These are phyloP conservation scores for Paraconiothyrium sp. DNA, from an alignment of 2,329 filamentous ascomycete genomes.

Conservation along the genomic window DNA sequence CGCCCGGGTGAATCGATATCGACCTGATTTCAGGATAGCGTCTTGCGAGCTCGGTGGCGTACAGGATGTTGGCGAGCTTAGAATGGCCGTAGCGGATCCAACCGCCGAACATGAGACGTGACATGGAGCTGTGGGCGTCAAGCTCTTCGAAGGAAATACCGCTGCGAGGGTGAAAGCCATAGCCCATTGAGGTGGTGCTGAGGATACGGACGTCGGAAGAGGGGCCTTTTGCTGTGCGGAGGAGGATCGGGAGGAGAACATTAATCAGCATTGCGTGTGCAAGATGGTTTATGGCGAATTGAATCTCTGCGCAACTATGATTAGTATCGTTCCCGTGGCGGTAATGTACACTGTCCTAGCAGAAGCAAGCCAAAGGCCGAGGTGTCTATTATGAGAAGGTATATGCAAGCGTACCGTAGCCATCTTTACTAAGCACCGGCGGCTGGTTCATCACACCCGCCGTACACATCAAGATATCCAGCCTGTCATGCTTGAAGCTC, in stretches of 20 bases:
- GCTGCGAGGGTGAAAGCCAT: slow-evolving; percentile 22
- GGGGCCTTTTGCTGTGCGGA: slow-evolving; percentile 46
- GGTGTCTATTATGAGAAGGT: not conserved
- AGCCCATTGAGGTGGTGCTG: slow-evolving; percentile 43
- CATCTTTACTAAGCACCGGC: slow-evolving; percentile 50
- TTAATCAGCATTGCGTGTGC: slow-evolving; percentile 57
- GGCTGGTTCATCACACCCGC: slow-evolving; percentile 51
- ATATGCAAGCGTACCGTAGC: slow-evolving; percentile 38
- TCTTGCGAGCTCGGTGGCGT: slow-evolving; percentile 50
- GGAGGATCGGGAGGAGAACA: slow-evolving; percentile 52
- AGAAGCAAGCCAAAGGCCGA: not conserved
- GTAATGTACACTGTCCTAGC: not conserved
- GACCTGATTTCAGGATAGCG: slow-evolving; percentile 53
- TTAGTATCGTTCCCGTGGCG: not conserved
- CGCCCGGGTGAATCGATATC: slow-evolving; percentile 55
- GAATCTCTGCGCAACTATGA: slow-evolving; percentile 45
- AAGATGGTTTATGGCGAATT: slow-evolving; percentile 60
- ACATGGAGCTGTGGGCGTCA: slow-evolving; percentile 32
- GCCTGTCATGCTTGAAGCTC: slow-evolving; percentile 39
- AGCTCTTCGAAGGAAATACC: slow-evolving; percentile 48
- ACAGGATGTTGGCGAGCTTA: slow-evolving; percentile 60
- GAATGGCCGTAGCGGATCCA: slow-evolving; percentile 55
- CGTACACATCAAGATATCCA: slow-evolving; percentile 56
- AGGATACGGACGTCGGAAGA: slow-evolving; percentile 56
- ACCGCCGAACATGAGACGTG: slow-evolving; percentile 32